Percentiles rank a stretch among this genome's conserved stretches.
These are phyloP conservation scores for Lodderomyces metapsilosis DNA, from an alignment of 1,139 yeast species.

Conservation along the genomic window DNA sequence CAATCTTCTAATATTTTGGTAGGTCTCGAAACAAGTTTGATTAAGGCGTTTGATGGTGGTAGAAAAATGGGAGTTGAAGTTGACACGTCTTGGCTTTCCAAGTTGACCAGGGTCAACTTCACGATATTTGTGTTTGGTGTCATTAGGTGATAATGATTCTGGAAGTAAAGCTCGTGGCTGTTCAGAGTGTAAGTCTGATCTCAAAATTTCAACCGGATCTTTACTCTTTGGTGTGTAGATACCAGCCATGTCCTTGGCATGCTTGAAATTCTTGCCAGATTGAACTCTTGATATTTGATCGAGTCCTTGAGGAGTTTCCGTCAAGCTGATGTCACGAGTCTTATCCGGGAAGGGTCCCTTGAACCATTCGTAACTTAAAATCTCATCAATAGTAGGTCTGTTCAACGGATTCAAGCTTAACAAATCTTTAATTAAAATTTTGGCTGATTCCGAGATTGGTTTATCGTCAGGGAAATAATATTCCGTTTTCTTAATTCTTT, in stretches of 20 bases:
- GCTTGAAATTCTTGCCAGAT: conserved; percentile 68
- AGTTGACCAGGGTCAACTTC: conserved; percentile 53
- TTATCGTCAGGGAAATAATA: conserved; percentile 77
- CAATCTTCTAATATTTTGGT: conserved; percentile 41
- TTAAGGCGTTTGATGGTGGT: conserved; percentile 41
- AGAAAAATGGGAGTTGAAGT: conserved; percentile 41
- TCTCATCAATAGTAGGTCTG: conserved; percentile 80
- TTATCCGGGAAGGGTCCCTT: conserved; percentile 80
- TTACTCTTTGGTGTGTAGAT: conserved; percentile 53
- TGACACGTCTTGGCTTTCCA: conserved; percentile 41
- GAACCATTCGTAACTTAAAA: conserved; percentile 82
- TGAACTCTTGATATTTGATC: conserved; percentile 55
- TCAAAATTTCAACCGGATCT: conserved; percentile 68
- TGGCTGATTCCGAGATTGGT: conserved; percentile 70
- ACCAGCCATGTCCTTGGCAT: conserved; percentile 64
- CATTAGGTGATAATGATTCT: conserved; percentile 87
- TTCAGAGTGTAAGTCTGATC: conserved; percentile 69
- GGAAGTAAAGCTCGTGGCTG: conserved; percentile 75
- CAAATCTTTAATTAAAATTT: conserved; percentile 65
- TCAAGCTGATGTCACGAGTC: conserved; percentile 62
- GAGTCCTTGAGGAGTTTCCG: conserved; percentile 56
- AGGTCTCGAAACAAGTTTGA: conserved; percentile 40
- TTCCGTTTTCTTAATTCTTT: conserved; percentile 82
- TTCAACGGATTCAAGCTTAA: conserved; percentile 74
- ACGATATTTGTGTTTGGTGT: conserved; percentile 83